phyloP scores from a whole-genome alignment of 257 asterid genomes.

The Cruciata laevipes region DNA sequence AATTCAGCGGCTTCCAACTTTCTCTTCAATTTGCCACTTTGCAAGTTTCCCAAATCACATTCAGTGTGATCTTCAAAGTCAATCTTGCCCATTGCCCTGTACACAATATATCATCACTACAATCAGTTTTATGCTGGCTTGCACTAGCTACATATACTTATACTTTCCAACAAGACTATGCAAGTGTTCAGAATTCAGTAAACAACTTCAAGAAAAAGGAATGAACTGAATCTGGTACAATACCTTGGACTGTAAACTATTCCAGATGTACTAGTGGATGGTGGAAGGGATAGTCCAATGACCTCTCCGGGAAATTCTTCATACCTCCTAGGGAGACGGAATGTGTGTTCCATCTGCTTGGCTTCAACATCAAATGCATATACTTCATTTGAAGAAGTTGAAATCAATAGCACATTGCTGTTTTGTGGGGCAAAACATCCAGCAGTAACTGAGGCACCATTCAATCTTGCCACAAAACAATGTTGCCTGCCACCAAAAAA shows the following conservation, averaged over 20 bases:
- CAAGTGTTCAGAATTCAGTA: not conserved
- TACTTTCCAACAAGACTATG: not conserved
- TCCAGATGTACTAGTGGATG: conserved; percentile 61
- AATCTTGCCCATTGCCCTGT: conserved; percentile 80
- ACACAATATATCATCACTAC: conserved; percentile 6
- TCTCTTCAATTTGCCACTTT: conserved; percentile 55
- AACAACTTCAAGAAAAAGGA: not conserved
- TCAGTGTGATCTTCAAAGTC: conserved; percentile 56
- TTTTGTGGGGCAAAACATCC: conserved; percentile 80
- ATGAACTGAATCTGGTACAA: too few species aligned
- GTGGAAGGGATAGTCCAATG: conserved; percentile 82
- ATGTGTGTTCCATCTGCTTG: conserved; percentile 69
- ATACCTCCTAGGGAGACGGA: conserved; percentile 71
- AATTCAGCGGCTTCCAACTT: conserved; percentile 39
- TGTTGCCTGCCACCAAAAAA: conserved; percentile 63
- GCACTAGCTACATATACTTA: too few species aligned
- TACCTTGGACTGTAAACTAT: conserved; percentile 90
- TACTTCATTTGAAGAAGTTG: conserved; percentile 86
- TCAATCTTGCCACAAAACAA: conserved; percentile 92
- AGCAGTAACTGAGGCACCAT: conserved; percentile 87
- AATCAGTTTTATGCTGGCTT: too few species aligned
- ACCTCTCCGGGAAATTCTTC: conserved; percentile 99
- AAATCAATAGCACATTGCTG: conserved; percentile 65
- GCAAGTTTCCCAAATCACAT: conserved; percentile 25
- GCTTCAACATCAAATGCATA: conserved; percentile 96